Evolutionary conservation across 768 basidiomycete genomes (phyloP).

Genomic region (Agrocybe chaxingu): DNA sequence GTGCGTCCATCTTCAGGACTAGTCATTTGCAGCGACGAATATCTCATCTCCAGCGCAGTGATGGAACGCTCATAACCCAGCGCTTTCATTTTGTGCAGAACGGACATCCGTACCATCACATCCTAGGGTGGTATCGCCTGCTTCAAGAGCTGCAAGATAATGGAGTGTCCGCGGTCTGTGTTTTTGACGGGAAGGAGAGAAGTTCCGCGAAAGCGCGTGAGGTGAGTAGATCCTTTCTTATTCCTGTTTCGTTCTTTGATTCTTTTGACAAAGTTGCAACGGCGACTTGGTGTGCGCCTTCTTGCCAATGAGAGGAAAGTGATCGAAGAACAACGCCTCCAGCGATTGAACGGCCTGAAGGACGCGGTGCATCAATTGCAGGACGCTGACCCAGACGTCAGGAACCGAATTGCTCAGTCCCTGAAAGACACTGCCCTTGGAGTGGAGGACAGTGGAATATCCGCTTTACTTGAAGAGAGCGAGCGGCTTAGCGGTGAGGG

Average conservation of each 20-base stretch:
- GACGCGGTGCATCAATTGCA: conserved; percentile 35
- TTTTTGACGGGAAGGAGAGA: conserved; percentile 76
- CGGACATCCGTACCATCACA: conserved; percentile 64
- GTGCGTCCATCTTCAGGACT: conserved; percentile 37
- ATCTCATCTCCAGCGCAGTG: conserved; percentile 39
- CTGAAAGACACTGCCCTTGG: conserved; percentile 4
- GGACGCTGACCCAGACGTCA: conserved; percentile 21
- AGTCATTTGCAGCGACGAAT: conserved; percentile 4
- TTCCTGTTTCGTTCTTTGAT: not conserved
- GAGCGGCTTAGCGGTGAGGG: no score
- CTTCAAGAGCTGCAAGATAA: conserved; percentile 57
- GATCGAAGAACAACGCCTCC: conserved; percentile 56
- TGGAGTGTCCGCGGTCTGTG: conserved; percentile 62
- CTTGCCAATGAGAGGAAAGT: conserved; percentile 48
- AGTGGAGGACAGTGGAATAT: not conserved
- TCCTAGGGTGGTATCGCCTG: conserved; percentile 77
- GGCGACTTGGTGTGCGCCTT: conserved; percentile 49
- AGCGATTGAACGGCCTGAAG: conserved; percentile 46
- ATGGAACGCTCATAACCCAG: conserved; percentile 84
- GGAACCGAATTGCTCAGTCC: conserved; percentile 7
- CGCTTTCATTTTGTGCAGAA: conserved; percentile 71
- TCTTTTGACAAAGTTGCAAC: conserved; percentile 40
- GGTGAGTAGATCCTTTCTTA: conserved; percentile 35
- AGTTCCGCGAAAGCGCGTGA: conserved; percentile 68
- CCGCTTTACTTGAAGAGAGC: no score